Percentiles rank a stretch among this genome's conserved stretches.
phyloP scores from a whole-genome alignment of 108 stramenopile genomes.

The Cyclostephanos tholiformis region DNA sequence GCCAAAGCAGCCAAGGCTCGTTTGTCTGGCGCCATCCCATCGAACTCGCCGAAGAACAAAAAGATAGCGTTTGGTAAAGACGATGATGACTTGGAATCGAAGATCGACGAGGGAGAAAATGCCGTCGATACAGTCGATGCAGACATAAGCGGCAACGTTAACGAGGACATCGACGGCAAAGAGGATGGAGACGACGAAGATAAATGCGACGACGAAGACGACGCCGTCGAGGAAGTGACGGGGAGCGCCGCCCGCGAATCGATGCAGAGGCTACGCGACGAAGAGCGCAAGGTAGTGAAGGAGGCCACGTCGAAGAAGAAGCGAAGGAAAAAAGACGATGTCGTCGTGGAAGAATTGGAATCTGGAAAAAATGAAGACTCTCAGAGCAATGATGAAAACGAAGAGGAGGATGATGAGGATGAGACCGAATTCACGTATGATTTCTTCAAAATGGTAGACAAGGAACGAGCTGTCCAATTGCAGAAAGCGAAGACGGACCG shows the following conservation, averaged over 20 bases:
- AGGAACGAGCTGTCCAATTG: constrained; percentile 38
- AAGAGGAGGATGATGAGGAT: constrained; percentile 21
- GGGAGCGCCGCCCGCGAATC: constrained; percentile 43
- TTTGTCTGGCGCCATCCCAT: constrained; percentile 34
- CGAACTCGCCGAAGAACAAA: constrained; percentile 31
- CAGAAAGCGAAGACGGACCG: constrained; percentile 25
- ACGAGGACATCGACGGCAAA: not conserved
- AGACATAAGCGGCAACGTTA: constrained; percentile 6
- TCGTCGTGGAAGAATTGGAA: not conserved
- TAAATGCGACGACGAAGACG: constrained; percentile 34
- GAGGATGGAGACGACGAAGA: constrained; percentile 24
- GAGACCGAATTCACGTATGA: constrained; percentile 26
- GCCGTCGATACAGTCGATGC: not conserved
- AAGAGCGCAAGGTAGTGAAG: constrained; percentile 30
- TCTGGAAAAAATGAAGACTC: not conserved
- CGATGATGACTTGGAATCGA: not conserved
- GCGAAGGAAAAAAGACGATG: constrained; percentile 30
- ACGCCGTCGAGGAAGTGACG: constrained; percentile 42
- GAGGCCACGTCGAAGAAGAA: constrained; percentile 35
- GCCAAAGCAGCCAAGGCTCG: constrained; percentile 36
- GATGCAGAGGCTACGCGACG: constrained; percentile 38
- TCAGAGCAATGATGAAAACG: constrained; percentile 12
- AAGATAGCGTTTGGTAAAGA: constrained; percentile 35
- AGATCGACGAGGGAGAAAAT: constrained; percentile 8
- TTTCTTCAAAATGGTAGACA: constrained; percentile 45